phyloP scores from a whole-genome alignment of 176 grass and related monocot species.

The Carex kokanica region DNA sequence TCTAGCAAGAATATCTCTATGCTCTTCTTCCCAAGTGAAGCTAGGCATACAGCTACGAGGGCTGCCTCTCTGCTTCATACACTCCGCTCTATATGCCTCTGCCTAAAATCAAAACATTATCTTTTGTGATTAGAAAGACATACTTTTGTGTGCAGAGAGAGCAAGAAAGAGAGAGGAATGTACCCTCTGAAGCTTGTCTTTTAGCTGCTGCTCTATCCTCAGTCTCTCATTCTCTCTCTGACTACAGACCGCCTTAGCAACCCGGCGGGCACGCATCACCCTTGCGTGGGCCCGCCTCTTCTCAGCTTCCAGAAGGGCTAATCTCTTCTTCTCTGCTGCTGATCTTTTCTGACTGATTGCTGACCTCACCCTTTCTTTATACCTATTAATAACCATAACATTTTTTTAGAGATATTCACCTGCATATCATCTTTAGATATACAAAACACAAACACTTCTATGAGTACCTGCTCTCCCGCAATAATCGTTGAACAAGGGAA shows the following conservation, averaged over 20 bases:
- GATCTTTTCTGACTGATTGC: conserved; percentile 68
- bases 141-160: not conserved
- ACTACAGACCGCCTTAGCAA: conserved; percentile 67
- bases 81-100: conserved; percentile 72
- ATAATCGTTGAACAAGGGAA: conserved; percentile 55
- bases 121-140: conserved; percentile 12
- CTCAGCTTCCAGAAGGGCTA: conserved; percentile 80
- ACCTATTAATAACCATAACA: conserved; percentile 18
- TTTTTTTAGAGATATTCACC: not conserved
- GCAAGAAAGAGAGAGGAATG: conserved; percentile 8
- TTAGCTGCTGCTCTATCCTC: conserved; percentile 83
- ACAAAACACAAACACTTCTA: not conserved
- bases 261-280: conserved; percentile 46
- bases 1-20: conserved; percentile 66
- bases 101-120: conserved; percentile 42
- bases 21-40: conserved; percentile 49
- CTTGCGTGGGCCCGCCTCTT: conserved; percentile 68
- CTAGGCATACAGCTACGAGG: conserved; percentile 40
- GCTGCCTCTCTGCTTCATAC: conserved; percentile 81
- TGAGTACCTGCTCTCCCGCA: conserved; percentile 54
- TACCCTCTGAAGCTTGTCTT: conserved; percentile 84
- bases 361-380: conserved; percentile 69
- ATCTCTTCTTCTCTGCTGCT: conserved; percentile 86
- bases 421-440: not conserved
- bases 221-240: conserved; percentile 69